Evolutionary conservation across 2,329 filamentous ascomycete species (phyloP).

Genomic region (Colletotrichum neosansevieriae): DNA sequence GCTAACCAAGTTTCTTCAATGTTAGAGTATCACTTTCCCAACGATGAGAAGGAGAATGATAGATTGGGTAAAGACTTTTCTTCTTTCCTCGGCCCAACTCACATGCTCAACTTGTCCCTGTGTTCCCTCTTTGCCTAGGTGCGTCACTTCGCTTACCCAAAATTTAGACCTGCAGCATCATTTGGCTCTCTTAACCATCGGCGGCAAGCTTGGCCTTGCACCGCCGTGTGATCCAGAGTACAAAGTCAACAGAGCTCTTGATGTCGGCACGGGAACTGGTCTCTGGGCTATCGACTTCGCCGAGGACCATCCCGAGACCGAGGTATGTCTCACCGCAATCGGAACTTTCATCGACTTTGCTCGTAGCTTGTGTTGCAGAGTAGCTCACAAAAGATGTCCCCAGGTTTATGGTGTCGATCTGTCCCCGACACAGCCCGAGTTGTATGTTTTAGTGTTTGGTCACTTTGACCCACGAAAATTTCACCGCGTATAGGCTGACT

Average conservation of each 20-base stretch:
- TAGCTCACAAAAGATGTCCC: not conserved
- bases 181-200: slow-evolving; percentile 48
- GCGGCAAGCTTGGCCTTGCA: slow-evolving; percentile 46
- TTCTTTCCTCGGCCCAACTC: rapidly evolving
- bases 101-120: not conserved
- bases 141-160: not conserved
- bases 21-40: slow-evolving; percentile 35
- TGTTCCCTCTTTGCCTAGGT: not conserved
- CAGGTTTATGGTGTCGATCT: not conserved
- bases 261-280: slow-evolving; percentile 46
- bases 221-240: slow-evolving; percentile 28
- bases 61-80: slow-evolving; percentile 7
- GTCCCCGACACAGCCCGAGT: not conserved
- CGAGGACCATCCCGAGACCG: slow-evolving; percentile 47
- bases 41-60: slow-evolving; percentile 36
- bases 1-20: not conserved
- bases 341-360: rapidly evolving
- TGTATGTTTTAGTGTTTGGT: not conserved
- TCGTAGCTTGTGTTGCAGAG: not conserved
- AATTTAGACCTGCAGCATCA: slow-evolving; percentile 52
- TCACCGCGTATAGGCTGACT: not conserved
- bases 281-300: slow-evolving; percentile 54
- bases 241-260: slow-evolving; percentile 43
- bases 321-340: slow-evolving; percentile 38
- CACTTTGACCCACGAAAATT: not conserved